These are phyloP conservation scores for Talaromyces sp. DNA, from an alignment of 2,329 filamentous ascomycete genomes.

Conservation along the genomic window DNA sequence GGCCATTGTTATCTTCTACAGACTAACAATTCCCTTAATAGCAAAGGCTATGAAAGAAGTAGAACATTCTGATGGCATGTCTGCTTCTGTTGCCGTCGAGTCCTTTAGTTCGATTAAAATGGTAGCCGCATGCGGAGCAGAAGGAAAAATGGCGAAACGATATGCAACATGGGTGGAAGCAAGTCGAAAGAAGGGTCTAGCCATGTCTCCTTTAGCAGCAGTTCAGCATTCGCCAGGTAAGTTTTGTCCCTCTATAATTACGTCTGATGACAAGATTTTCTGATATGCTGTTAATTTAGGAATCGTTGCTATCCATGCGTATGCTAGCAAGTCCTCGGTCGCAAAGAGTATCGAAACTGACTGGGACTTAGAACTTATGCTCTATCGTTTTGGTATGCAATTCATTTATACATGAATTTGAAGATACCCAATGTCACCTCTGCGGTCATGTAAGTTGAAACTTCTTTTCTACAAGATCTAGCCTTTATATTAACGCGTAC, in stretches of 20 bases:
- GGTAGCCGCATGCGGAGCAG: slow-evolving; percentile 34
- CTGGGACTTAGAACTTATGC: background rate
- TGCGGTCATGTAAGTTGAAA: background rate
- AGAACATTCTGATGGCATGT: slow-evolving; percentile 32
- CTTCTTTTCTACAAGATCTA: background rate
- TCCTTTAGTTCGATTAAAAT: slow-evolving; percentile 39
- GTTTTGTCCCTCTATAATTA: background rate
- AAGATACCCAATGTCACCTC: background rate
- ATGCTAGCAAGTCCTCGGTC: background rate
- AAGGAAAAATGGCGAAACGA: background rate
- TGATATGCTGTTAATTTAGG: background rate
- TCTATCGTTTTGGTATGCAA: background rate
- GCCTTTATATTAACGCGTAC: background rate
- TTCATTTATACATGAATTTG: background rate
- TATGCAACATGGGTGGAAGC: background rate
- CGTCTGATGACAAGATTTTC: background rate
- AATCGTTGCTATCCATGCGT: background rate
- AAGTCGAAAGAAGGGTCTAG: background rate
- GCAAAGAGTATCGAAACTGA: background rate
- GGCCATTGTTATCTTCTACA: slow-evolving; percentile 32
- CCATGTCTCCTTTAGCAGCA: background rate
- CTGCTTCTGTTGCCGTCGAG: slow-evolving; percentile 37
- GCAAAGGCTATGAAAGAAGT: slow-evolving; percentile 26
- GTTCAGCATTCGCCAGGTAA: background rate
- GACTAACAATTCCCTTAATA: slow-evolving; percentile 28